A percentile compares a stretch with the other conserved stretches of the same genome.
Evolutionary conservation across 805 yeast genomes (phyloP).

Genomic region (Candida insectorum): DNA sequence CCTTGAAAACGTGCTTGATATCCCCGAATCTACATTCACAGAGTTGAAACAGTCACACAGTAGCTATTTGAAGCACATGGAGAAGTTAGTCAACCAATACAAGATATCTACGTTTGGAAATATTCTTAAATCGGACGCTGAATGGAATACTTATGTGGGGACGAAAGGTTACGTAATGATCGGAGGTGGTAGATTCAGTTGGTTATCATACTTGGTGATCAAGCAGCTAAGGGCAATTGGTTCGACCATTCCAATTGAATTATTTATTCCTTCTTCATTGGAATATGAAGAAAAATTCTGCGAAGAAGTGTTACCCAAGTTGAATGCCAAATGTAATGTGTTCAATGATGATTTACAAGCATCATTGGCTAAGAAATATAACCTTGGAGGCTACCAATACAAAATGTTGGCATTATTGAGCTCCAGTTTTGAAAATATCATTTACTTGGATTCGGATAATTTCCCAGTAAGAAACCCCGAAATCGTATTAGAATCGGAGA

Average conservation of each 20-base stretch:
- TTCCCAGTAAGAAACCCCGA: conserved; percentile 43
- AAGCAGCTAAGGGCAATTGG: conserved; percentile 45
- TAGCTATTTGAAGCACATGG: conserved; percentile 28
- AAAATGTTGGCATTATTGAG: conserved; percentile 59
- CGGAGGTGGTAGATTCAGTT: conserved; percentile 51
- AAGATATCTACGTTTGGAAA: conserved; percentile 35
- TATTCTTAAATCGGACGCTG: conserved; percentile 30
- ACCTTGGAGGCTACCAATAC: conserved; percentile 47
- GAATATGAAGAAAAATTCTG: conserved; percentile 50
- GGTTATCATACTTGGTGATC: conserved; percentile 49
- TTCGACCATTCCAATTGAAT: conserved; percentile 47
- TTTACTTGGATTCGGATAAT: conserved; percentile 52
- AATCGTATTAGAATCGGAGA: conserved; percentile 42
- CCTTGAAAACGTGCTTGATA: conserved; percentile 39
- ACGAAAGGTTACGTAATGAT: conserved; percentile 44
- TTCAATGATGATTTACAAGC: conserved; percentile 27
- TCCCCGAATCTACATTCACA: conserved; percentile 30
- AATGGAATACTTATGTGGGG: conserved; percentile 32
- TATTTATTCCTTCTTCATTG: conserved; percentile 40
- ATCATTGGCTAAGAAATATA: conserved; percentile 15
- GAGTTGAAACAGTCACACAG: conserved; percentile 38
- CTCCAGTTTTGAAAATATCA: conserved; percentile 48
- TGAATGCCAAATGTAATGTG: conserved; percentile 46
- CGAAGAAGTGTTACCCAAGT: conserved; percentile 37
- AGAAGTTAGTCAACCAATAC: conserved; percentile 21